Evolutionary conservation across 192 early-diverging fungal species (phyloP).

Genomic region (Chytriomyces confervae): DNA sequence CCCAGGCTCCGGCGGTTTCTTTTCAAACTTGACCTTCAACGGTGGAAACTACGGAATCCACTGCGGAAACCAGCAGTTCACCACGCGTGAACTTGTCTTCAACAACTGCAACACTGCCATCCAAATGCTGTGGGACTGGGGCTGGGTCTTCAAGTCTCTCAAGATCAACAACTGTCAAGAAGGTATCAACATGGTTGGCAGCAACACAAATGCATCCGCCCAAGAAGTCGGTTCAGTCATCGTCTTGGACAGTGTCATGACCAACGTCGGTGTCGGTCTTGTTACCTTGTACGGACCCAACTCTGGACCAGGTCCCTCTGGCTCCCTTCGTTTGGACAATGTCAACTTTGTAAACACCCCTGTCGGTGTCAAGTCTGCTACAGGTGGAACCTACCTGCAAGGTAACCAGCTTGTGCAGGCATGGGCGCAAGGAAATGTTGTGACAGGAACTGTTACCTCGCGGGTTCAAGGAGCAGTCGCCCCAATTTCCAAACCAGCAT

Average conservation of each 20-base stretch:
- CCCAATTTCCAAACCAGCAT: constrained; percentile 29
- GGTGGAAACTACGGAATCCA: constrained; percentile 49
- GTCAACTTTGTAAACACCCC: constrained; percentile 31
- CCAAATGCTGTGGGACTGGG: constrained; percentile 52
- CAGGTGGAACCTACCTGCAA: constrained; percentile 28
- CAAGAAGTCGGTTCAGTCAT: constrained; percentile 44
- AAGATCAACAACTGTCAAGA: constrained; percentile 43
- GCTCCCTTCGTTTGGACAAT: constrained; percentile 45
- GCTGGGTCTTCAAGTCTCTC: constrained; percentile 48
- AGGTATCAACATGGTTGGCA: constrained; percentile 46
- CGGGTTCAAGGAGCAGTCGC: neutral
- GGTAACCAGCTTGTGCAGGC: constrained; percentile 28
- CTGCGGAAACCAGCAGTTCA: constrained; percentile 52
- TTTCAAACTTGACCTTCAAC: constrained; percentile 49
- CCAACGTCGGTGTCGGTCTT: constrained; percentile 40
- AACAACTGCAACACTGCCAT: constrained; percentile 43
- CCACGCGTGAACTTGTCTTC: constrained; percentile 41
- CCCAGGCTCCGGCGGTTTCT: constrained; percentile 47
- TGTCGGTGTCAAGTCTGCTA: constrained; percentile 32
- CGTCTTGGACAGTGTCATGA: constrained; percentile 42
- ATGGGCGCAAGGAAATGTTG: neutral
- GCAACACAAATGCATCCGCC: constrained; percentile 3
- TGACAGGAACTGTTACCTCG: neutral
- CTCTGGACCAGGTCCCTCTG: neutral
- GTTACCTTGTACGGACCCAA: constrained; percentile 7